These are phyloP conservation scores for Colletotrichum sp. DNA, from an alignment of 2,329 filamentous ascomycete species.

Conservation along the genomic window DNA sequence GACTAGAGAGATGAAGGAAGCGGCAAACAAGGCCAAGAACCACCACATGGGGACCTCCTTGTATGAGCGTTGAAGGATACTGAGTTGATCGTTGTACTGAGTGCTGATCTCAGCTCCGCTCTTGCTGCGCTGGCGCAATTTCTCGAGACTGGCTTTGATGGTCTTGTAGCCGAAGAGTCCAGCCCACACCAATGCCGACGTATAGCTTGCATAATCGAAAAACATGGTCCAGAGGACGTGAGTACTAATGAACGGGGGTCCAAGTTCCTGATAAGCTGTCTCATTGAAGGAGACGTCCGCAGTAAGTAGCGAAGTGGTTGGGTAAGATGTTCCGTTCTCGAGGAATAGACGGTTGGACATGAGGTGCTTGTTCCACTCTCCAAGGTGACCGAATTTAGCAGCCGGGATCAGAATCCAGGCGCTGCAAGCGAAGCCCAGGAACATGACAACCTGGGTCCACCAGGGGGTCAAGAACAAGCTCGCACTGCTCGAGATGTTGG, in stretches of 20 bases:
- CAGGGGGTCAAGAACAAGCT: conserved; percentile 62
- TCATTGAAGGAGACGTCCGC: conserved; percentile 61
- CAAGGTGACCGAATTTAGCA: conserved; percentile 62
- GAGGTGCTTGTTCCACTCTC: conserved; percentile 50
- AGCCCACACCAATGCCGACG: conserved; percentile 57
- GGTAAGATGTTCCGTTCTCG: conserved; percentile 51
- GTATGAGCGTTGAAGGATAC: conserved; percentile 61
- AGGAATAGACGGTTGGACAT: conserved; percentile 64
- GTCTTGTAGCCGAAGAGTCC: conserved; percentile 42
- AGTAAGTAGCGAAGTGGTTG: conserved; percentile 40
- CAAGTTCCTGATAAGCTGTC: conserved; percentile 61
- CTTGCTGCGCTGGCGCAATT: neutral
- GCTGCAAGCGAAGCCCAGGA: conserved; percentile 58
- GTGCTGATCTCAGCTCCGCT: conserved; percentile 52
- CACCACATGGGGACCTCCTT: conserved; percentile 65
- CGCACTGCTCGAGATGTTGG: conserved; percentile 43
- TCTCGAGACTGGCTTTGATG: conserved; percentile 42
- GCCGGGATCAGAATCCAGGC: conserved; percentile 64
- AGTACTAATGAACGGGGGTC: conserved; percentile 55
- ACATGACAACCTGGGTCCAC: conserved; percentile 54
- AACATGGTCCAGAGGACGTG: conserved; percentile 17
- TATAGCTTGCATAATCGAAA: conserved; percentile 54
- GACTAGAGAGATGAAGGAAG: conserved; percentile 49
- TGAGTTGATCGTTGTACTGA: conserved; percentile 64
- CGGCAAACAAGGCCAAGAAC: conserved; percentile 56